A percentile compares a stretch with the other conserved stretches of the same genome.
Evolutionary conservation across 192 early-diverging fungal genomes (phyloP).

Genomic region (Coemansia nantahalensis): DNA sequence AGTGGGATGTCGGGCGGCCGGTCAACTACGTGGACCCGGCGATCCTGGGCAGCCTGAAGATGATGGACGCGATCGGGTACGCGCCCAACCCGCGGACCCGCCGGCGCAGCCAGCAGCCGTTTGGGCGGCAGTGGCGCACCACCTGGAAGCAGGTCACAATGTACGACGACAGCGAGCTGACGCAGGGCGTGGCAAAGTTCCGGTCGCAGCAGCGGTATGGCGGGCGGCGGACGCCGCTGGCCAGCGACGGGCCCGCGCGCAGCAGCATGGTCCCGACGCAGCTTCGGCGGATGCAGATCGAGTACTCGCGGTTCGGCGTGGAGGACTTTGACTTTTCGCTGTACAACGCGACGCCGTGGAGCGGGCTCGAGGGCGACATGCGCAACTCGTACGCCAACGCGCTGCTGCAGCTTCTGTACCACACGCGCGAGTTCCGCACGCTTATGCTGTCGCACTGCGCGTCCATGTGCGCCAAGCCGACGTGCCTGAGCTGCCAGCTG

Average conservation of each 20-base stretch:
- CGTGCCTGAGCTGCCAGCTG: conserved; percentile 88
- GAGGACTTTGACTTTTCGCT: conserved; percentile 99
- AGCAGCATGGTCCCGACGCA: conserved; percentile 38
- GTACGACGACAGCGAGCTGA: conserved; percentile 40
- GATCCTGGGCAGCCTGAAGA: conserved; percentile 76
- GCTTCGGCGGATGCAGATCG: conserved; percentile 43
- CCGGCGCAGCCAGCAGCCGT: conserved; percentile 71
- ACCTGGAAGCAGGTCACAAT: conserved; percentile 24
- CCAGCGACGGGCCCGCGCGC: not conserved
- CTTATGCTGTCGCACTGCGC: conserved; percentile 74
- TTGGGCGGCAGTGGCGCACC: conserved; percentile 24
- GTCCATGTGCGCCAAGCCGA: conserved; percentile 63
- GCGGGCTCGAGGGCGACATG: conserved; percentile 92
- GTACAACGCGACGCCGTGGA: conserved; percentile 85
- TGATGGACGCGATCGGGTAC: conserved; percentile 91
- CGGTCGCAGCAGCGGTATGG: conserved; percentile 43
- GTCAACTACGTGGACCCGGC: conserved; percentile 71
- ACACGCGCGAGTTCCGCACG: conserved; percentile 60
- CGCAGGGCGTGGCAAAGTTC: conserved; percentile 42
- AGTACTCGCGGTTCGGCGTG: conserved; percentile 83
- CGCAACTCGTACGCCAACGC: conserved; percentile 88
- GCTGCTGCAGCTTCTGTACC: conserved; percentile 83
- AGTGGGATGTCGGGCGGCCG: conserved; percentile 74
- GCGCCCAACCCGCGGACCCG: conserved; percentile 79
- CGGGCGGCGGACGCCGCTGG: conserved; percentile 10